Percentiles rank a stretch among this genome's conserved stretches.
phyloP scores from a whole-genome alignment of 1,284 basidiomycete species.

The Phellinidium pouzarii region DNA sequence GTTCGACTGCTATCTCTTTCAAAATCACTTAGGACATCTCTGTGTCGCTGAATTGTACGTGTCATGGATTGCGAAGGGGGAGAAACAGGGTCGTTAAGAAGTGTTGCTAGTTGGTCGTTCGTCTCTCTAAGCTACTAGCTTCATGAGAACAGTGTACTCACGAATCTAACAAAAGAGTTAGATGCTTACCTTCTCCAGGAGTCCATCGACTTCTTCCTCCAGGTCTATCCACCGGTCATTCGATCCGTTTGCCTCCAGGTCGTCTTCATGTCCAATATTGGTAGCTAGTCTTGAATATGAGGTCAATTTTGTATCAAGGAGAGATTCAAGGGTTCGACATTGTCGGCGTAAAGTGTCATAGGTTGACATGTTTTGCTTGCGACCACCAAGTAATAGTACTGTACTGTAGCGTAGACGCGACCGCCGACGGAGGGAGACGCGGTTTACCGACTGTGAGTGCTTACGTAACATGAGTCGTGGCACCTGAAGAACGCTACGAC shows the following conservation, averaged over 20 bases:
- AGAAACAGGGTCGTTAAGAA: constrained; percentile 67
- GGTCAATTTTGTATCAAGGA: constrained; percentile 86
- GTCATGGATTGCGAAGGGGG: constrained; percentile 80
- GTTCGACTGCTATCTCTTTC: constrained; percentile 77
- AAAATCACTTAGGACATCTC: constrained; percentile 87
- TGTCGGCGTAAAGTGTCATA: constrained; percentile 80
- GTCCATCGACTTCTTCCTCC: constrained; percentile 80
- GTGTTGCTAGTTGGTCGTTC: constrained; percentile 64
- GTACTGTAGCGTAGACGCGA: no score
- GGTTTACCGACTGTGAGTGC: no score
- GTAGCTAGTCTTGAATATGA: constrained; percentile 83
- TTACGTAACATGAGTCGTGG: no score
- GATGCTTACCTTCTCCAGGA: constrained; percentile 74
- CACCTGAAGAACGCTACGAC: no score
- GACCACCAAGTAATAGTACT: background rate
- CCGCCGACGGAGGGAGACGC: no score
- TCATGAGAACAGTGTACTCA: constrained; percentile 6
- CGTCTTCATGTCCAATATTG: constrained; percentile 58
- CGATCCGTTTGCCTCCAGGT: constrained; percentile 67
- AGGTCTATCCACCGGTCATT: constrained; percentile 70
- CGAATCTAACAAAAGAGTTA: constrained; percentile 11
- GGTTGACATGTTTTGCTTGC: constrained; percentile 44
- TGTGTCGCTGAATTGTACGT: constrained; percentile 84
- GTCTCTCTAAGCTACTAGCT: constrained; percentile 69
- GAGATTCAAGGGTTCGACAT: constrained; percentile 84